Conservation (phyloP, 176 grass and related monocot genomes). For the Oryza nivara region DNA sequence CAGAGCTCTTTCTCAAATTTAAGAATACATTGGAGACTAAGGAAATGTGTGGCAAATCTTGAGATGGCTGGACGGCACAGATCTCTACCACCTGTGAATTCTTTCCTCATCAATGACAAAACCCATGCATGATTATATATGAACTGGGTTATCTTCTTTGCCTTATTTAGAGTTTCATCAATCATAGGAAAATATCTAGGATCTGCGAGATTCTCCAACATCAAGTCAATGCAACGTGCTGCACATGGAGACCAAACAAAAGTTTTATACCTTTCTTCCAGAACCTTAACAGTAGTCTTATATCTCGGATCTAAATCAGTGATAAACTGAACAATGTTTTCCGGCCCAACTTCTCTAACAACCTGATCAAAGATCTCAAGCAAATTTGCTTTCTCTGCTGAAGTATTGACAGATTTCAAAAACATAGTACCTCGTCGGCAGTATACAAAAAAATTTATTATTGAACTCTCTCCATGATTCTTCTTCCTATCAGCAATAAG, state of each 20-base stretch:
- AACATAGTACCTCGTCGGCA: conserved; percentile 52
- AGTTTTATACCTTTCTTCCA: conserved; percentile 52
- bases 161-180: conserved; percentile 57
- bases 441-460: conserved; percentile 61
- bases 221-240: conserved; percentile 62
- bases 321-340: conserved; percentile 61
- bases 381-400: conserved; percentile 43
- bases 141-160: conserved; percentile 59
- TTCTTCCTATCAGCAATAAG: conserved; percentile 61
- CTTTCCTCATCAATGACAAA: conserved; percentile 67
- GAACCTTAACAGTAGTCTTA: conserved; percentile 42
- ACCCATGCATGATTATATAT: conserved; percentile 66
- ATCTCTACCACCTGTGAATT: conserved; percentile 65
- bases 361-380: conserved; percentile 66
- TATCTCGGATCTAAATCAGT: conserved; percentile 36
- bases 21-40: conserved; percentile 57
- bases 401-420: conserved; percentile 64
- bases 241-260: conserved; percentile 67
- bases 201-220: conserved; percentile 61
- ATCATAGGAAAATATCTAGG: conserved; percentile 63
- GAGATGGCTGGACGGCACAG: conserved; percentile 56
- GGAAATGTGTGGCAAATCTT: conserved; percentile 62
- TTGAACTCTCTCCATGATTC: conserved; percentile 35
- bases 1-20: conserved; percentile 57
- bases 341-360: conserved; percentile 51